Evolutionary conservation across 305 asterid genomes (phyloP), one percentile per base, ranked within the genome.

Genomic region (Fraxinus xanthoxyloides): DNA sequence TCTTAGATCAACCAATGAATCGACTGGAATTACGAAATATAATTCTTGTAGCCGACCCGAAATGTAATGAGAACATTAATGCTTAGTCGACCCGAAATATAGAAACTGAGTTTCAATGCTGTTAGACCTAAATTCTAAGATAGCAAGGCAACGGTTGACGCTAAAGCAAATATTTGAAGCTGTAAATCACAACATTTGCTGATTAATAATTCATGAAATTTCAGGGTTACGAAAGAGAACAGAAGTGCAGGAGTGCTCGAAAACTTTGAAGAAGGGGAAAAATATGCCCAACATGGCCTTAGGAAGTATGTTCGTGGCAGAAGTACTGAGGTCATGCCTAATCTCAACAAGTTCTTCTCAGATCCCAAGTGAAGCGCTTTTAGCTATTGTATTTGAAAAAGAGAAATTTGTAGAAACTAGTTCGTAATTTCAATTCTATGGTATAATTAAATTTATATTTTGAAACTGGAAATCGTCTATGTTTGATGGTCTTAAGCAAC

Each of bases 161-260:
- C 23, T 76, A 46, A 15, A 46, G 43, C 19, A 72, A 72, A 24
- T 61, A 19, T 19, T 59, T 59, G 74, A 67, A 24, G 46, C 10
- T 6, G 36, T 24, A 40, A 13, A 15, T 26, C 38, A 36, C 28
- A 36, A 3, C 7, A 26, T 24, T 48, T 8, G 19, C 32, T 80
- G 32, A 76, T 65, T 10, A 6, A 8, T 10, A 6, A 8, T 8
- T 46, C 17, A 56, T 78, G 23, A 34, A 24, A 30, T 59, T 65
- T 23, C 81, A 86, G 88, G 85, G 88, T 87, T 12, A 81, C 15
- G 0, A 90, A 90, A 77, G 81, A 85, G 81, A 84, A 87, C 9
- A 87, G 91, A 74, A 72, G 59, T n/a, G 91, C 91, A 10, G 89
- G 91, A 36, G 83, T 88, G 51, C 88, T 88, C 5, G 85, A 88